Base-by-base conservation (phyloP, 768 basidiomycete genomes). In the Lactarius hengduanensis region DNA sequence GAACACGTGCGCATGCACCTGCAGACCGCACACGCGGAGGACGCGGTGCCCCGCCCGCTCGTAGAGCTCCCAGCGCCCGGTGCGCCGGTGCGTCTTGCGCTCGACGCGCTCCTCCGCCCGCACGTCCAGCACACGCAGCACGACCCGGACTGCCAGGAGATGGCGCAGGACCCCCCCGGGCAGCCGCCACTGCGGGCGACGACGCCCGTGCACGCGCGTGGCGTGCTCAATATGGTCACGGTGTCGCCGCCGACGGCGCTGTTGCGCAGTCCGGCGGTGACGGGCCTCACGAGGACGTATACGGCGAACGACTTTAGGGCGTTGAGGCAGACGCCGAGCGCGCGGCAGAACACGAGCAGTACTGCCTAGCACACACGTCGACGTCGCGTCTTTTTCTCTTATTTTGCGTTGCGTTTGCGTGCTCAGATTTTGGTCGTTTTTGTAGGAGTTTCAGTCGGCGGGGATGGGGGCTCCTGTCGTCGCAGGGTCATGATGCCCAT, bases 291-390 rank as follows among this genome's bases (percentile, higher is more conserved):
- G 13, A 94, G 93, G 77, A 92, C 83, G 67, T 94, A 94, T 70
- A 75, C 74, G 26, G 89, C 84, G 73, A 92, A 94, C 71, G 92
- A 94, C 74, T 94, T 94, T 71, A 82, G 92, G 61, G 84, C 90
- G 73, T 78, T 92, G 69, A 80, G 92, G 58, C 86, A 88, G 74
- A 77, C 80, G 50, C 83, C 90, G 38, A 83, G 85, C 11, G 84
- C 88, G 69, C 84, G 90, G 71, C 84, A 91, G 74, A 94, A 94
- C 72, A 94, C 91, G 63, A 94, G 92, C 76, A 81, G 92, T n/a
- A 72, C 79, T 94, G 55, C 92, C 92, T 11, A 94, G 92, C 76
- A 88, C 86, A 80, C 92, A 94, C 76, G 92, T 87, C 62, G 86
- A 87, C 73, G 86, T 87, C n/a, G 77, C 75, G 86, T 81, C n/a